These are phyloP conservation scores for Aphanomyces stellatus DNA, from an alignment of 352 stramenopile species.

Conservation along the genomic window DNA sequence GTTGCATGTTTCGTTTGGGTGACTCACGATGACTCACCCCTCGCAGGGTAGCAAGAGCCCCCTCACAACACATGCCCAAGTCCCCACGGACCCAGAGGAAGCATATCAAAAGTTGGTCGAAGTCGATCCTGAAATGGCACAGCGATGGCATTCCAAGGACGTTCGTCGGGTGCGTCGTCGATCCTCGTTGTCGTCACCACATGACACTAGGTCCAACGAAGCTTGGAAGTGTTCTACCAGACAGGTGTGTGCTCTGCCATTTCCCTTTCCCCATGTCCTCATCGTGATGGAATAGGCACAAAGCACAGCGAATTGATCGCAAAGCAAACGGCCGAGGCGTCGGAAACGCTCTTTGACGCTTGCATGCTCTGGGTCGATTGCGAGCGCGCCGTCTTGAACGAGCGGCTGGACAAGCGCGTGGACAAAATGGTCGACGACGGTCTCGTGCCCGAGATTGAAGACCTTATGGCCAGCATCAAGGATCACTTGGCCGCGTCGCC, in stretches of 20 bases:
- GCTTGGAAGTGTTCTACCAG: constrained; percentile 76
- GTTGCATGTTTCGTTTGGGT: constrained; percentile 5
- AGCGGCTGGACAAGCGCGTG: constrained; percentile 47
- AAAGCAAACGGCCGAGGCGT: constrained; percentile 39
- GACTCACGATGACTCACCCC: too few species aligned
- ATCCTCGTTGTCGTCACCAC: background rate
- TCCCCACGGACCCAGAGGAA: constrained; percentile 37
- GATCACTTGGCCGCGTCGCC: constrained; percentile 36
- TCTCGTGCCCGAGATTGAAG: constrained; percentile 69
- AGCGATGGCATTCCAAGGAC: constrained; percentile 76
- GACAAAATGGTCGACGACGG: constrained; percentile 64
- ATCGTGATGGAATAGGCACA: background rate
- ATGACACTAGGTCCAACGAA: constrained; percentile 58
- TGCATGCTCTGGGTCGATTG: constrained; percentile 82
- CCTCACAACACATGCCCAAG: constrained; percentile 16
- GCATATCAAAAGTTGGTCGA: constrained; percentile 49
- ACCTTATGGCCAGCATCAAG: constrained; percentile 38
- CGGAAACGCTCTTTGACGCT: constrained; percentile 65
- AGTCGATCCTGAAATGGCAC: constrained; percentile 79
- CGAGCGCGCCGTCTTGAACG: constrained; percentile 42
- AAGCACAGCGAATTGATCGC: constrained; percentile 58
- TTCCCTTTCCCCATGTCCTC: background rate
- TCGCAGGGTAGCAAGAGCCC: too few species aligned
- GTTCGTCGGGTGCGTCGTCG: constrained; percentile 30
- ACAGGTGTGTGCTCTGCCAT: constrained; percentile 39